Base-by-base conservation (phyloP, 345 rosid species). In the Moricandia moricandioides region DNA sequence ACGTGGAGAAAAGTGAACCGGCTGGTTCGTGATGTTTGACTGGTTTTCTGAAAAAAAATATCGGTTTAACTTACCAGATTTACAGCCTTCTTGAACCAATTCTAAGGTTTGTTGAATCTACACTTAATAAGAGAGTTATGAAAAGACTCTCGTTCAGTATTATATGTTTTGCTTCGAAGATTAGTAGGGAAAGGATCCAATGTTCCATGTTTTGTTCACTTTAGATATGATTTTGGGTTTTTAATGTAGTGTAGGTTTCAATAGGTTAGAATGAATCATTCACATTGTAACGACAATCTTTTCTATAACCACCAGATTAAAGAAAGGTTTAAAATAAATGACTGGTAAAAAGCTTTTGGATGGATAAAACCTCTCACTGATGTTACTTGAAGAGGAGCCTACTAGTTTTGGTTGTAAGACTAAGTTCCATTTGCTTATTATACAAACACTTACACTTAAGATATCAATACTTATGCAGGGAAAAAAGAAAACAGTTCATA, bases 61-160 rank as follows among this genome's bases (percentile, higher is more conserved):
- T 47, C 67, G 78, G 67, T 74, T 67, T 33, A 45, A 11, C 6
- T 26, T 11, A 61, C 72, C 72, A 62, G 16, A 12, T 31, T 67
- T 18, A 13, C 14, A 12, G 14, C 14, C 0, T 43, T 43, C 51
- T 4, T 13, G 51, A 12, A 13, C 3, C 51, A 43, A 43, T 12
- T 43, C 6, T 43, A 43, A 43, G 16, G 51, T 12, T 43, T 43
- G 51, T 16, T 12, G 49, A 40, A 11, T 43, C 16, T 43, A 43
- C 51, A 1, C 51, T 12, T 13, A 4, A 40, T 40, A 13, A 40
- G 47, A 39, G 34, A 39, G 9, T 39, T 39, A 43, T 43, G 49
- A 14, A 12, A 4, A 12, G 13, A 12, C 51, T 43, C 51, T 43
- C 13, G 16, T 43, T 43, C 49, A 13, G 14, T 43, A 12, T 43